Evolutionary conservation across 371 early-diverging fungal genomes (phyloP), one percentile per base, ranked within the genome.

Genomic region (Mortierella sp.): DNA sequence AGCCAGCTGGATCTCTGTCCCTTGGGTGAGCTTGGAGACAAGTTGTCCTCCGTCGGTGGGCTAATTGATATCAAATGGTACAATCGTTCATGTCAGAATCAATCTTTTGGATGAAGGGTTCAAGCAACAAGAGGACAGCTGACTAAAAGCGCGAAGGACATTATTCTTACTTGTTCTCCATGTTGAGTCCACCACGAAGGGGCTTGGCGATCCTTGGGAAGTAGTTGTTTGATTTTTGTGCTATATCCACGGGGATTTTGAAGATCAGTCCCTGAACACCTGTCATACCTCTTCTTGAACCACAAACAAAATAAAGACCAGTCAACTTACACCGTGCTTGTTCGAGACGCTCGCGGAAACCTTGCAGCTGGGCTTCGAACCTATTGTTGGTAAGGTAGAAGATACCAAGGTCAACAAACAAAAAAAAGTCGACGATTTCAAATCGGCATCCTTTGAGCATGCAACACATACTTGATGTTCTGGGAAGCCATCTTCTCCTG

Each of bases 131-230:
- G n/a, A n/a, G n/a, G n/a, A n/a, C n/a, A n/a, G n/a, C n/a, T 48
- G 19, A 13, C 6, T 1, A 30, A 51, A 50, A 51, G 28, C 16
- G 16, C 0, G 26, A 24, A 5, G 9, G 53, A 4, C 7, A 18
- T 6, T 19, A 27, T 42, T 14, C 30, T 34, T 72, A 72, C 72
- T 53, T 31, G 31, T 45, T 61, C 23, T 64, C 76, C 14, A 26
- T 43, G 4, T 63, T 50, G 45, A 59, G 50, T 28, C 95, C 93
- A 34, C 98, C 98, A 54, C 96, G 88, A 58, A 98, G 81, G 30
- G 97, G 98, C 82, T 96, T 96, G 66, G 96, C 96, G 64, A 98
- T 94, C 50, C 95, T 84, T 61, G 93, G 91, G 64, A 94, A 95
- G 82, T 86, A 88, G 56, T 95, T 73, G 54, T 83, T 83, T 82